Percentiles rank a stretch among this genome's conserved stretches.
Conservation (phyloP, 352 stramenopile species). For the Phytophthora rubi region DNA sequence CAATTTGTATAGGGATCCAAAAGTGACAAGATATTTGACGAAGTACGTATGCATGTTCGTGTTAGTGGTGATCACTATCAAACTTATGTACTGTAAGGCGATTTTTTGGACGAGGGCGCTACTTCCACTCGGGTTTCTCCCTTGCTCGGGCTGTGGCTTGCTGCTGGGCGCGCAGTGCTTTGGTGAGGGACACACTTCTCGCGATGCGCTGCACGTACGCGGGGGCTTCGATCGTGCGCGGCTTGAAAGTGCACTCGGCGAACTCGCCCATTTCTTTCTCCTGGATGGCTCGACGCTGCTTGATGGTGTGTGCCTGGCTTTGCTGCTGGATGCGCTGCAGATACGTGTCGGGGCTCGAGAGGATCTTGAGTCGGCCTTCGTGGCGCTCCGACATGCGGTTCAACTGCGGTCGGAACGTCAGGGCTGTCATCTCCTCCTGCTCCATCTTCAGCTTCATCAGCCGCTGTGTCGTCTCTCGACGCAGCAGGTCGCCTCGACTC, state of each 20-base stretch:
- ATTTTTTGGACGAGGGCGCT: slow-evolving; percentile 2
- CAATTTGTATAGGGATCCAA: not conserved
- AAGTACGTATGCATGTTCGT: not conserved
- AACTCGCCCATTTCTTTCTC: slow-evolving; percentile 88
- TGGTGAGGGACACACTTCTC: slow-evolving; percentile 73
- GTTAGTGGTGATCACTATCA: not conserved
- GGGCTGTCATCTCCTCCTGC: slow-evolving; percentile 81
- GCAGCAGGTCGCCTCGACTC: slow-evolving; percentile 77
- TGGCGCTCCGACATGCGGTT: slow-evolving; percentile 69
- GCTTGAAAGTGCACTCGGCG: slow-evolving; percentile 86
- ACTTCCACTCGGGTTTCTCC: slow-evolving; percentile 79
- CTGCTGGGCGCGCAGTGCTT: slow-evolving; percentile 67
- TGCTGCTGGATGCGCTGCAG: slow-evolving; percentile 84
- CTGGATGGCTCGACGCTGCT: slow-evolving; percentile 74
- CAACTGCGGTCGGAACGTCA: slow-evolving; percentile 83
- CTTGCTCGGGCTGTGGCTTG: slow-evolving; percentile 42
- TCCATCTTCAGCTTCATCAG: slow-evolving; percentile 91
- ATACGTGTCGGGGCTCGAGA: slow-evolving; percentile 82
- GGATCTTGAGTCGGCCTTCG: slow-evolving; percentile 82
- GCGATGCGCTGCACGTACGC: slow-evolving; percentile 88
- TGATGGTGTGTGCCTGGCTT: slow-evolving; percentile 71
- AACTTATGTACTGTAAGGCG: too few relatives aligned
- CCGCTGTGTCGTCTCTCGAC: slow-evolving; percentile 76
- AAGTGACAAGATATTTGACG: not conserved
- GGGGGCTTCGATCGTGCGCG: slow-evolving; percentile 81